Evolutionary conservation across 1,139 yeast species (phyloP), one percentile per base, ranked within the genome.

Genomic region (Suhomyces atakaporum): DNA sequence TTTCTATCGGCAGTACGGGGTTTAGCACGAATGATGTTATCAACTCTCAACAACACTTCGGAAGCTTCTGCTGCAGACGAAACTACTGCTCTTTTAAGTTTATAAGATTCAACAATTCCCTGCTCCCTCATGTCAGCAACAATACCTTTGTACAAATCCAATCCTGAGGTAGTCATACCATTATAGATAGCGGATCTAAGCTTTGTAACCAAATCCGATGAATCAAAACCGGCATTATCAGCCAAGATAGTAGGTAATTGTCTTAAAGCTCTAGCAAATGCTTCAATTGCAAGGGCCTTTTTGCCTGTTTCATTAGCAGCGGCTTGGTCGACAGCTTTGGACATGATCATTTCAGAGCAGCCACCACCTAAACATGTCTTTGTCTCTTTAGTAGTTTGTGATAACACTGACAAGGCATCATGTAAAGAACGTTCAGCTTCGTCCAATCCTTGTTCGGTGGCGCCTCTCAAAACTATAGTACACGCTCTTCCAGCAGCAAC

Each of bases 341-440:
- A 85, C 98, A 92, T 92, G 52, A 88, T 74, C 96, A 92, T 90
- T 65, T 92, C 99, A 4, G 97, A 82, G 59, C 97, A 90, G 18
- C 99, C 99, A 48, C 97, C 99, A 40, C 99, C 99, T 32, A 92
- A 75, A 25, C 94, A 94, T 2, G 97, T 89, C 60, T 90, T 81
- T n/a, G 97, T 86, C 55, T 89, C 96, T 50, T 74, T 81, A 1
- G 97, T 92, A 11, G 98, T 92, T 66, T 94, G 98, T 1, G 97
- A 88, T 41, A 92, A 74, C 10, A 92, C 98, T 2, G 96, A 87
- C 42, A 92, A 73, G 1, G 99, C 98, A 65, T 92, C 99, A 58
- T 94, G 99, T 44, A 92, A 72, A 1, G 98, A 89, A 64, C 99
- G 83, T 64, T 92, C 97, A 13, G 97, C 95, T 69, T 92, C 99